Evolutionary conservation across 2,329 filamentous ascomycete species (phyloP), one percentile per base, ranked within the genome.

Genomic region (Diaporthe humulicola): DNA sequence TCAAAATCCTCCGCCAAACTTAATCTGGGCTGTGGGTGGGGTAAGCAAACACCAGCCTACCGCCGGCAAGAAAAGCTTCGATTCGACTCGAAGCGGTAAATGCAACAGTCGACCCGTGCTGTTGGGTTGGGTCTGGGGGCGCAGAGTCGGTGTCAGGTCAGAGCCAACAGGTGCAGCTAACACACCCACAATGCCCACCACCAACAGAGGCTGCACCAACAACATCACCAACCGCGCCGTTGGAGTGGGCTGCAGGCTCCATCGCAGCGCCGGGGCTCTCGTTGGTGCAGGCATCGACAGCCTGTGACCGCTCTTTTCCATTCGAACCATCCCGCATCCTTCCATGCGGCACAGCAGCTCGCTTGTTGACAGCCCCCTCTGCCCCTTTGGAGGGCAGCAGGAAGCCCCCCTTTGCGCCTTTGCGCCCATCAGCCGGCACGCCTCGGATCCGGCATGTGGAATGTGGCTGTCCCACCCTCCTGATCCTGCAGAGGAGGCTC

Each of bases 251-350:
- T 15, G 2, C 45, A 22, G 64, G 45, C 28, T 54, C 64, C 45
- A 52, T 69, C 45, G n/a, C 58, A 40, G 12, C 25, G 17, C 38
- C 58, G n/a, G 30, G 22, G 22, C 42, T 36, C 15, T 22, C 48
- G 22, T 67, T 38, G 61, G 61, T n/a, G 61, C 61, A 67, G 45
- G 45, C 61, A 67, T 38, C 61, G 61, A 52, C 45, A 54, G 10
- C 48, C 64, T 69, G 73, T 75, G 73, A 75, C 73, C 73, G 73
- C 73, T 73, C 40, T 69, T 75, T 75, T 70, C 40, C 28, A 15
- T 75, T 61, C 36, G 50, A n/a, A 33, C 40, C 56, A 33, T 60
- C 28, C 30, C 30, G 36, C 25, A 74, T 73, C 60, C 70, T 66
- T 69, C 70, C 19, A 33, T 30, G 72, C 36, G 66, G 58, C 69